A percentile compares a stretch with the other conserved stretches of the same genome.
These are phyloP conservation scores for Xylariaceae sp. DNA, from an alignment of 2,329 filamentous ascomycete species.

Conservation along the genomic window DNA sequence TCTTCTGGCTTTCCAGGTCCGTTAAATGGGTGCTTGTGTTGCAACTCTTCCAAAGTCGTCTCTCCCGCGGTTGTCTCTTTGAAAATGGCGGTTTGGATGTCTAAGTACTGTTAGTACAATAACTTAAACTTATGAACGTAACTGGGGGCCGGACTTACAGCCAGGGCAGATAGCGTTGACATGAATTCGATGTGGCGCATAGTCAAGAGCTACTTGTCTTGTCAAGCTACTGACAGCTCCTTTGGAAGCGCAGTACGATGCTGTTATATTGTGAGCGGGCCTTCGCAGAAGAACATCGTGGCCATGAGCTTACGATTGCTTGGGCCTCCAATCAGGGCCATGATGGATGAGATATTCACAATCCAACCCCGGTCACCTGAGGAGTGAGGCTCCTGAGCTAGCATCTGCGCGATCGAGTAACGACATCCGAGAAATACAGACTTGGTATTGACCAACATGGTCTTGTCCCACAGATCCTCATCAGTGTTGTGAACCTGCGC, in stretches of 20 bases:
- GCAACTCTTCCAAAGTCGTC: background rate
- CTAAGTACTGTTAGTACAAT: conserved; percentile 22
- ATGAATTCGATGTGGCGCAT: conserved; percentile 46
- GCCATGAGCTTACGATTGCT: conserved; percentile 24
- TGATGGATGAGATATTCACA: conserved; percentile 46
- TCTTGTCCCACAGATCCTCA: conserved; percentile 44
- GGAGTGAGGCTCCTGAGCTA: conserved; percentile 41
- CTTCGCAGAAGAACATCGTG: background rate
- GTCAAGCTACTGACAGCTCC: too few species aligned
- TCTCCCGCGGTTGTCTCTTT: conserved; percentile 6
- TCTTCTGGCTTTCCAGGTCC: conserved; percentile 8
- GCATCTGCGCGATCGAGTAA: conserved; percentile 47
- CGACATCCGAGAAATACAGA: conserved; percentile 43
- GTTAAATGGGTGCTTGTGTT: conserved; percentile 5
- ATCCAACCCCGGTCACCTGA: conserved; percentile 47
- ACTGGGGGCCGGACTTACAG: too few species aligned
- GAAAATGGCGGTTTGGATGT: conserved; percentile 16
- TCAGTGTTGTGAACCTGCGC: conserved; percentile 44
- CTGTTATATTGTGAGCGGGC: background rate
- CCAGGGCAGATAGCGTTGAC: conserved; percentile 46
- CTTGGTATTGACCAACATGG: conserved; percentile 37
- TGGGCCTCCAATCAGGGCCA: conserved; percentile 36
- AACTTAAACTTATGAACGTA: too few species aligned
- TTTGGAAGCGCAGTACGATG: too few species aligned
- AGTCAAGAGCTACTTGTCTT: conserved; percentile 47